Base-by-base conservation (phyloP, 2,329 filamentous ascomycete species). In the Aurifilum marmelostoma region DNA sequence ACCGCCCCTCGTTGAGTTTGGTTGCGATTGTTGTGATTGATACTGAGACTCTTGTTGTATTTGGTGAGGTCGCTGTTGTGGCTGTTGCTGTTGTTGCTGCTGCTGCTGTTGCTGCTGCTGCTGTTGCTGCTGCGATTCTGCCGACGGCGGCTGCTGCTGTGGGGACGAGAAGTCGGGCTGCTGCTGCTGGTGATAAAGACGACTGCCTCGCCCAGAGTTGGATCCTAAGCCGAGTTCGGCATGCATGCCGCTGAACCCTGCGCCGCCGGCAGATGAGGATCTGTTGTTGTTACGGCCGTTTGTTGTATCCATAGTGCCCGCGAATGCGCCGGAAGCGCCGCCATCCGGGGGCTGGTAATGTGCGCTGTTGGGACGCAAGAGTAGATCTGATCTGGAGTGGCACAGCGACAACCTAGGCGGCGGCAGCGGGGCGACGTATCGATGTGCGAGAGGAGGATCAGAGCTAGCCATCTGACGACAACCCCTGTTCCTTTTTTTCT, bases 11-110 rank as follows among this genome's bases (percentile, higher is more conserved):
- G 67, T 29, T 12, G 37, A 18, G 62, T 47, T 21, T 60, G 62
- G 29, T 59, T 63, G 37, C 39, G n/a, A 56, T 9, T 64, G 62
- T 14, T 64, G 52, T 34, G 58, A 8, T 24, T 65, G 67, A 18
- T 66, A 67, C 9, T 71, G 69, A 3, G 62, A 62, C n/a, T 60
- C 65, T 18, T 68, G 71, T 43, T 67, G 54, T 9, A 29, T 14
- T 32, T 41, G 56, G 21, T 69, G 67, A 2, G 34, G 24, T 29
- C 39, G 14, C 18, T 65, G 62, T n/a, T 50, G 47, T 14, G 66
- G 67, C 14, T 54, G 66, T 9, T 29, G 37, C 2, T 64, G 61
- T 21, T 64, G 61, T 5, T 62, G 62, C 5, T 69, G 60, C 18
- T 69, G 58, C 34, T 69, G 67, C n/a, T 21, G 34, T 11, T 24